Evolutionary conservation across 257 asterid species (phyloP), one percentile per base, ranked within the genome.

Genomic region (Mitragyna speciosa): DNA sequence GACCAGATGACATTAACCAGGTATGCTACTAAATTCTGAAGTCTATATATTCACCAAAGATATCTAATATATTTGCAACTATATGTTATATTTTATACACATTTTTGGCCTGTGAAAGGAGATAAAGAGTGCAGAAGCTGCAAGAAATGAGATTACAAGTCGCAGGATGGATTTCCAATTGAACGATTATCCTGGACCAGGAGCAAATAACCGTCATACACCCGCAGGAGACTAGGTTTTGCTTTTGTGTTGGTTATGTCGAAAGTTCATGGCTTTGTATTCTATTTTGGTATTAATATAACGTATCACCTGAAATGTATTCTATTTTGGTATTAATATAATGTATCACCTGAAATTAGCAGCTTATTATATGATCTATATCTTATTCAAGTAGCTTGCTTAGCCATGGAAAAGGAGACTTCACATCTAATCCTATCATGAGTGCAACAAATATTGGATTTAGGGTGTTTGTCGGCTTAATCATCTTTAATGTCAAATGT

Each of bases 141-240:
- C 4, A 9, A 72, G 43, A 67, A 70, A 79, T 36, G 80, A 76
- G 41, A 45, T 76, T 22, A n/a, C 66, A 31, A 59, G 49, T 19
- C 56, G 81, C 11, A 70, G 79, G 80, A 79, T 76, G 84, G 84
- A 72, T 45, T 12, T 85, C 24, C 72, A 76, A 41, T 28, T 12
- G 45, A 77, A 31, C 7, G 86, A 85, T 70, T 82, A 82, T 70
- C 78, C 80, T 0, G 82, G 80, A 47, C 41, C 84, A 19, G 86
- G 88, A 72, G 86, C 88, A 39, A 82, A 85, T 76, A 78, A 66
- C 61, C 82, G 77, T 61, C 88, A 85, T 71, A 82, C 77, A 2
- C 72, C 69, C 7, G 33, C 14, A 30, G 28, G 73, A 74, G 72
- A 67, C 31, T 54, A 70, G 36, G 43, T 54, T 58, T 36, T 26